A percentile compares a stretch with the other conserved stretches of the same genome.
These are phyloP conservation scores for Tagetes patula DNA, from an alignment of 129 eudicot species.

Conservation along the genomic window DNA sequence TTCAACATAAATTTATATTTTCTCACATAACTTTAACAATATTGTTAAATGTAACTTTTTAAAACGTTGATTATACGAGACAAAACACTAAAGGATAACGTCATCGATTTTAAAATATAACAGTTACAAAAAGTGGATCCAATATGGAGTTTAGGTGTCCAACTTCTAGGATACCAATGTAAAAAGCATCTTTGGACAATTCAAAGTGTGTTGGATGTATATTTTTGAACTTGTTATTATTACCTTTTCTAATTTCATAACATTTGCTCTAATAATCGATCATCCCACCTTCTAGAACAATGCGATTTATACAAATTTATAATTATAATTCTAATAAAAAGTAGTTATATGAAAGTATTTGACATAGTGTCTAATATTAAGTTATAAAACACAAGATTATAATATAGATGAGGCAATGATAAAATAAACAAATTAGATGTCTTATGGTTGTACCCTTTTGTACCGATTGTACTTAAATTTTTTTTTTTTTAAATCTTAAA, in stretches of 20 bases:
- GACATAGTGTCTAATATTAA: neutral
- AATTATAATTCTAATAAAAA: neutral
- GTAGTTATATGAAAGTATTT: neutral
- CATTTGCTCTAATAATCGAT: neutral
- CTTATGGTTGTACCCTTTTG: neutral
- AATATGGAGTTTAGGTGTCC: slow-evolving; percentile 3
- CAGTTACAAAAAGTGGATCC: neutral
- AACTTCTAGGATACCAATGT: slow-evolving; percentile 15
- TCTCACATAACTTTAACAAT: no score
- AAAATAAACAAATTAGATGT: neutral
- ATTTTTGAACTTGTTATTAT: neutral
- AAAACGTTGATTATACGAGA: neutral
- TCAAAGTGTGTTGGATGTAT: neutral
- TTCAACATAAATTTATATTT: no score
- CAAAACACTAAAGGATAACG: neutral
- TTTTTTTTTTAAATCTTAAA: neutral
- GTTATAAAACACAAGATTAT: neutral
- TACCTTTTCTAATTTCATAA: neutral
- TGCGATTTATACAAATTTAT: neutral
- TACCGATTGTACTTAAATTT: neutral
- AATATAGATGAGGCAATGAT: neutral
- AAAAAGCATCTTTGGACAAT: slow-evolving; percentile 10
- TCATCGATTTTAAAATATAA: neutral
- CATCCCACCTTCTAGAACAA: neutral
- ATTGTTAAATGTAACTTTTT: no score